Percentiles rank a stretch among this genome's conserved stretches.
These are phyloP conservation scores for Yamadazyma songkhlaensis DNA, from an alignment of 1,139 yeast genomes.

Conservation along the genomic window DNA sequence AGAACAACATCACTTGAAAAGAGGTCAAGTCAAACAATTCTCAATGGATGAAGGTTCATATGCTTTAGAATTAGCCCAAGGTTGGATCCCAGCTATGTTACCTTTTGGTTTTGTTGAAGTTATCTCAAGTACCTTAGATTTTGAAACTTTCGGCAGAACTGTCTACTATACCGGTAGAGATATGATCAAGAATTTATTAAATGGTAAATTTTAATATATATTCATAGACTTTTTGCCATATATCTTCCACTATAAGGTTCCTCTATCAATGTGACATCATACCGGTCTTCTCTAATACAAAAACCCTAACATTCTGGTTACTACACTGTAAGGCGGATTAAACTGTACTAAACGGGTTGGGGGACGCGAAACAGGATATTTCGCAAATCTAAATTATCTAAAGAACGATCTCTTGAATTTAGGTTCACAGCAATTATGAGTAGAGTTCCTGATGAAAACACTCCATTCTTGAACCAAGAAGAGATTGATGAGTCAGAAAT, in stretches of 20 bases:
- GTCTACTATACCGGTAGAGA: slow-evolving; percentile 71
- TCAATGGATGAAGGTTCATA: slow-evolving; percentile 76
- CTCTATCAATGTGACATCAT: too few species aligned
- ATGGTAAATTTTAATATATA: slow-evolving; percentile 57
- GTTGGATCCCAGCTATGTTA: slow-evolving; percentile 97
- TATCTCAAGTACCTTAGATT: slow-evolving; percentile 75
- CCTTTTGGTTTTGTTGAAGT: slow-evolving; percentile 92
- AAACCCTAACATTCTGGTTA: too few species aligned
- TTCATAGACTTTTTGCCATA: not conserved
- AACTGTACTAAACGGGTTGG: not conserved
- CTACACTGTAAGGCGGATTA: too few species aligned
- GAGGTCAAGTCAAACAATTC: slow-evolving; percentile 81
- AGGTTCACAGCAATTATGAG: slow-evolving; percentile 1
- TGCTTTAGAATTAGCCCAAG: slow-evolving; percentile 96
- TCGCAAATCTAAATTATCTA: not conserved
- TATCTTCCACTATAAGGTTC: too few species aligned
- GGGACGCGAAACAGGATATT: not conserved
- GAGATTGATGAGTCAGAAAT: slow-evolving; percentile 32
- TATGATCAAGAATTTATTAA: slow-evolving; percentile 65
- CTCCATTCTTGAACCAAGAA: slow-evolving; percentile 14
- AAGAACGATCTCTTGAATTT: too few species aligned
- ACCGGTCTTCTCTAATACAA: too few species aligned
- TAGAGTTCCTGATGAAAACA: slow-evolving; percentile 13
- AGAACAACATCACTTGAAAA: slow-evolving; percentile 71
- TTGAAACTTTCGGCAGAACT: slow-evolving; percentile 65